Conservation (phyloP, 441 rosid species). For the Adansonia rubrostipa region DNA sequence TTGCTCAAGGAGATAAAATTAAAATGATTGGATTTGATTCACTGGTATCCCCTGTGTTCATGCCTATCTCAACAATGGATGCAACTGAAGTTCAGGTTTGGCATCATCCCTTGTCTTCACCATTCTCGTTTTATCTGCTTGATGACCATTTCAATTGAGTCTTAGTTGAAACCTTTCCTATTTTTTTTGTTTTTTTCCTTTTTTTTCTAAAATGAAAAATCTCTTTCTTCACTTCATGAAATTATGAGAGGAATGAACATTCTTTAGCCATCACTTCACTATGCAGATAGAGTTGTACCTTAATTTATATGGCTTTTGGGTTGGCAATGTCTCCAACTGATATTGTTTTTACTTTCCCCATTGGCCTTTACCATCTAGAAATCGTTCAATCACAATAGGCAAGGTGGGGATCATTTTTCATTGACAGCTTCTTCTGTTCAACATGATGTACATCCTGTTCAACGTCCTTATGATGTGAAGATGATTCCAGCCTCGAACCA, state of each 20-base stretch:
- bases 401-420: conserved; percentile 39
- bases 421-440: conserved; percentile 41
- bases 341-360: conserved; percentile 21
- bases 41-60: conserved; percentile 38
- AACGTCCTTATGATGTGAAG: conserved; percentile 31
- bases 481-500: conserved; percentile 45
- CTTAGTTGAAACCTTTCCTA: no score
- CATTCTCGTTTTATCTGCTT: neutral
- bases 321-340: conserved; percentile 22
- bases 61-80: conserved; percentile 38
- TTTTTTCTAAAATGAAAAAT: neutral
- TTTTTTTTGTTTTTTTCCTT: neutral
- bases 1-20: conserved; percentile 48
- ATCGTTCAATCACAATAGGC: conserved; percentile 41
- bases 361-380: conserved; percentile 38
- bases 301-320: neutral
- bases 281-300: neutral
- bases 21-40: conserved; percentile 40
- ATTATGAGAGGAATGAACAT: neutral
- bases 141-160: neutral
- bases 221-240: neutral
- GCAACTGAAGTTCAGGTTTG: conserved; percentile 45
- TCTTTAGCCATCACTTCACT: neutral
- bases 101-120: neutral
- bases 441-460: conserved; percentile 39